Conservation (phyloP, 2,329 filamentous ascomycete species). For the Diaporthe citri region DNA sequence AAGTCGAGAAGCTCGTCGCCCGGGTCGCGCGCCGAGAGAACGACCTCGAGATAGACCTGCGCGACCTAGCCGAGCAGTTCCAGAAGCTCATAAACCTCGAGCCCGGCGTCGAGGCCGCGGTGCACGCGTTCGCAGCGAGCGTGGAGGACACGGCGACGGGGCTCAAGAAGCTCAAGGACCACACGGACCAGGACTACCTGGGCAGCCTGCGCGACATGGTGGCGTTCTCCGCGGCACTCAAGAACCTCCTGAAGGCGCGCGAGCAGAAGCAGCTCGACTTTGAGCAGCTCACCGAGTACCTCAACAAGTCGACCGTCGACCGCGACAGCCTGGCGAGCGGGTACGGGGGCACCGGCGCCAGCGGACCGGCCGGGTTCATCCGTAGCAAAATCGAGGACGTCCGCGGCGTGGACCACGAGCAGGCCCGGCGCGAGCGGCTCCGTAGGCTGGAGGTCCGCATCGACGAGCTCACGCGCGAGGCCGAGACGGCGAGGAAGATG, state of each 20-base stretch:
- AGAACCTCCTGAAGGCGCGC: slow-evolving; percentile 88
- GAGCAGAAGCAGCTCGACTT: slow-evolving; percentile 99
- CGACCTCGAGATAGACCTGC: slow-evolving; percentile 89
- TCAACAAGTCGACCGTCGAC: slow-evolving; percentile 89
- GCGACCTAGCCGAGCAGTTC: slow-evolving; percentile 93
- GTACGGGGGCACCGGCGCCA: slow-evolving; percentile 56
- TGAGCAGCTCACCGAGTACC: slow-evolving; percentile 94
- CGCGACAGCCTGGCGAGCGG: slow-evolving; percentile 81
- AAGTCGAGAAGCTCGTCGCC: slow-evolving; percentile 96
- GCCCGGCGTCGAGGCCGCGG: slow-evolving; percentile 83
- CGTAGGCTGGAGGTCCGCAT: slow-evolving; percentile 94
- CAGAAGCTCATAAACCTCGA: slow-evolving; percentile 92
- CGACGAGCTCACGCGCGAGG: slow-evolving; percentile 89
- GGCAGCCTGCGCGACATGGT: slow-evolving; percentile 95
- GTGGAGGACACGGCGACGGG: slow-evolving; percentile 86
- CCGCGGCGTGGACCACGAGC: slow-evolving; percentile 95
- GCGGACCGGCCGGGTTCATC: slow-evolving; percentile 85
- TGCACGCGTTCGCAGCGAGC: slow-evolving; percentile 88
- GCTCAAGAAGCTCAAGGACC: slow-evolving; percentile 84
- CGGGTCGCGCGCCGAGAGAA: slow-evolving; percentile 88
- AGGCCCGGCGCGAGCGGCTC: slow-evolving; percentile 85
- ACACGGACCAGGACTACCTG: slow-evolving; percentile 96
- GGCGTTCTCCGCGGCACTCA: slow-evolving; percentile 89
- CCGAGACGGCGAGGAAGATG: slow-evolving; percentile 87
- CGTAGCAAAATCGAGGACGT: slow-evolving; percentile 97